Evolutionary conservation across 129 eudicot genomes (phyloP), one percentile per base, ranked within the genome.

Genomic region (Pittosporum tobira): DNA sequence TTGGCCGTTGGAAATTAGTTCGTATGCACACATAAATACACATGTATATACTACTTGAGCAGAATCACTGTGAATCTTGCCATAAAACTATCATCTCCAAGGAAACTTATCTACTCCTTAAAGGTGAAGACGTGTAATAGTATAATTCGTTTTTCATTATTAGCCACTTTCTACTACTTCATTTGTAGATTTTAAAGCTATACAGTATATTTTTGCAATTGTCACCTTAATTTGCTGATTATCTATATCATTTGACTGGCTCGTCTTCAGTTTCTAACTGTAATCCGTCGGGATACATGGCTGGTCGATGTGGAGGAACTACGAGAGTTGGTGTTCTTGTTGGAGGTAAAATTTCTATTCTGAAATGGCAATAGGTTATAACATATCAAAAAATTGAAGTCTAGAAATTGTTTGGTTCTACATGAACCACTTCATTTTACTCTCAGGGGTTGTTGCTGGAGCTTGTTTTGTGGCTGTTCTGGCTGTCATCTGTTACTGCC

Each of bases 361-460:
- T 18, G 13, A 18, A 48, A 31, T 14, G 40, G 13, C 7, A 11
- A 59, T 25, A 43, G 22, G 6, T n/a, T n/a, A n/a, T n/a, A n/a
- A n/a, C n/a, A n/a, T n/a, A n/a, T n/a, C n/a, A n/a, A n/a, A n/a
- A n/a, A n/a, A n/a, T n/a, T n/a, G n/a, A n/a, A n/a, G n/a, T n/a
- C n/a, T n/a, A n/a, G n/a, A n/a, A n/a, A n/a, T n/a, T n/a, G n/a
- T n/a, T n/a, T n/a, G n/a, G n/a, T n/a, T n/a, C n/a, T n/a, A 2
- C 1, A 34, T 34, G 2, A 24, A 8, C 55, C 55, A 13, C 9
- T 38, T 27, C 12, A 28, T 19, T 58, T 62, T 13, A 50, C 59
- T 24, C 20, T 26, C 43, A 88, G 94, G 94, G 37, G 60, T 90
- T 51, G 38, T 73, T 47, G 81, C 72, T 18, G 95, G 95, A 65